Conservation (phyloP, 1,139 yeast genomes). For the Candida pseudoviswanathii region DNA sequence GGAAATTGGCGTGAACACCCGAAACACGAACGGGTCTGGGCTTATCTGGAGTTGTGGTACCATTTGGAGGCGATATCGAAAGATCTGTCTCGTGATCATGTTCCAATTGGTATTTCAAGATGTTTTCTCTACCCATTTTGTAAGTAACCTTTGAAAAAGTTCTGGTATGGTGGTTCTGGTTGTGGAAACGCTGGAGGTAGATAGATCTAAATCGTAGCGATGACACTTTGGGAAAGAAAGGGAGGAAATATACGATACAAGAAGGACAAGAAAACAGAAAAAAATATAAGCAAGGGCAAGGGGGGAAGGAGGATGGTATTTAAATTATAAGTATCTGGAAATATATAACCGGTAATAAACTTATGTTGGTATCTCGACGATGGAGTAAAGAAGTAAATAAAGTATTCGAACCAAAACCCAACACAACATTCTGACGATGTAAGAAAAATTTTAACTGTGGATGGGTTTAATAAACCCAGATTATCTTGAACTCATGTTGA, state of each 20-base stretch:
- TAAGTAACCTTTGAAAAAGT: constrained; percentile 3
- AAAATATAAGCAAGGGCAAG: background rate
- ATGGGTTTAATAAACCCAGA: background rate
- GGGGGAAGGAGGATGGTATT: background rate
- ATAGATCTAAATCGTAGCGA: background rate
- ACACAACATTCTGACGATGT: background rate
- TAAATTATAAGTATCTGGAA: too few relatives aligned
- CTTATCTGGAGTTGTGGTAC: background rate
- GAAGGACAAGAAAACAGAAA: background rate
- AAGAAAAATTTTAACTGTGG: background rate
- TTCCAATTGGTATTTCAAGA: constrained; percentile 43
- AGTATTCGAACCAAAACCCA: background rate
- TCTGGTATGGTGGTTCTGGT: background rate
- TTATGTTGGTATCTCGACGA: too few relatives aligned
- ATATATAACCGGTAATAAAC: too few relatives aligned
- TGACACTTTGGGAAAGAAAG: background rate
- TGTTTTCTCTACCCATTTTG: constrained; percentile 49
- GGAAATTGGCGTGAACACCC: constrained; percentile 31
- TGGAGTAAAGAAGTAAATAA: too few relatives aligned
- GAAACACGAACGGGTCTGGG: constrained; percentile 12
- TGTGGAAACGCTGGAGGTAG: background rate
- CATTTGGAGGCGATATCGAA: constrained; percentile 14
- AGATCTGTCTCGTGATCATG: constrained; percentile 45
- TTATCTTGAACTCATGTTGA: constrained; percentile 2
- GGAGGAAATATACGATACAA: background rate